Conservation (phyloP, 805 yeast genomes). For the Nematodospora valgi region DNA sequence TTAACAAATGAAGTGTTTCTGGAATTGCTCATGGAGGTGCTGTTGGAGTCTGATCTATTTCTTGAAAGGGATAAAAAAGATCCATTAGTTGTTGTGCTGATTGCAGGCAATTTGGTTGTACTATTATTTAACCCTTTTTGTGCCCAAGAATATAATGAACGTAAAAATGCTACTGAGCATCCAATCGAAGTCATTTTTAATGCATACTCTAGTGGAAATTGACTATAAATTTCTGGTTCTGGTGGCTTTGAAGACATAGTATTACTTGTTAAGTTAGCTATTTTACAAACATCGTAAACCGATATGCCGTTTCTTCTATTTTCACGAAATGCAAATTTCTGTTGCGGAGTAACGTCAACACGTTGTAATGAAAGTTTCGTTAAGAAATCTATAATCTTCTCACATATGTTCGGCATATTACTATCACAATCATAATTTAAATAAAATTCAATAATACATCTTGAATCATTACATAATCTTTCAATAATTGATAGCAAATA, state of each 20-base stretch:
- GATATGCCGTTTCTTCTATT: conserved; percentile 53
- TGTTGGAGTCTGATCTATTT: conserved; percentile 28
- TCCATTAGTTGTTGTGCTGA: conserved; percentile 8
- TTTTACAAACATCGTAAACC: conserved; percentile 67
- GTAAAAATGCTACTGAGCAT: conserved; percentile 75
- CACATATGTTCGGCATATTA: conserved; percentile 79
- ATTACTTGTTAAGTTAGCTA: conserved; percentile 73
- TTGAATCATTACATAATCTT: conserved; percentile 81
- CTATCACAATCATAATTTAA: conserved; percentile 93
- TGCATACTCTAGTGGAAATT: conserved; percentile 77
- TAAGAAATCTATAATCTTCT: conserved; percentile 72
- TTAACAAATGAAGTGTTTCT: conserved; percentile 20
- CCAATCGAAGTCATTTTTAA: conserved; percentile 78
- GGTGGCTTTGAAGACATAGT: conserved; percentile 56
- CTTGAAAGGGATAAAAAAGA: conserved; percentile 16
- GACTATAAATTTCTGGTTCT: conserved; percentile 49
- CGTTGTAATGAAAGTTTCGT: conserved; percentile 68
- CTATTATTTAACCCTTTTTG: conserved; percentile 46
- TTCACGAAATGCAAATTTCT: conserved; percentile 47
- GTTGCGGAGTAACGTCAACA: conserved; percentile 68
- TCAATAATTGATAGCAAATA: conserved; percentile 79
- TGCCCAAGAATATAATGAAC: conserved; percentile 84
- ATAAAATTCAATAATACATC: conserved; percentile 87
- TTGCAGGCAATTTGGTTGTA: not conserved
- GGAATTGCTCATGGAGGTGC: conserved; percentile 22